Evolutionary conservation across 768 basidiomycete genomes (phyloP), one percentile per base, ranked within the genome.

Genomic region (Lactarius psammicola): DNA sequence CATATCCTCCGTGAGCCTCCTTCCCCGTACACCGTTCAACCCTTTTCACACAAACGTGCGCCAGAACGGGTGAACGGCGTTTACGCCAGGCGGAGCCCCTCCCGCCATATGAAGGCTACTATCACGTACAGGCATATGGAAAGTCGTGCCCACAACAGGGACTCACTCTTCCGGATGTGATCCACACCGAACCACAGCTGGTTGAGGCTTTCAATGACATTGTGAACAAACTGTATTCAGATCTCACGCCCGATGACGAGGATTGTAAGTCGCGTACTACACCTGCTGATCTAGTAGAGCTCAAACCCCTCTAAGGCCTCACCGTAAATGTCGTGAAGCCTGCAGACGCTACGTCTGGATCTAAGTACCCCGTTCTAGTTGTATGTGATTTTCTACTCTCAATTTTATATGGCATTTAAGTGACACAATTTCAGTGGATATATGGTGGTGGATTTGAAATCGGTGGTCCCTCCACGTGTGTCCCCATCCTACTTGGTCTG

Each of bases 51-150:
- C 11, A 46, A 11, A 15, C 46, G 31, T 34, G 34, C 36, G 17
- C 30, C 46, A 80, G 78, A 18, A 71, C 73, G 1, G 73, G 74
- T n/a, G 69, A 78, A 10, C 71, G 74, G 2, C 80, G 81, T 2
- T 80, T 81, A 61, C 74, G 71, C 33, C 71, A 63, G 17, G 78
- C 81, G 4, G 57, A 70, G 34, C 49, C 71, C 18, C 40, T 46
- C 26, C 26, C 23, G 0, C 67, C 66, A 5, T 71, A 72, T 44
- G 49, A 46, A 7, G 74, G 71, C 13, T 26, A 10, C 3, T 63
- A 73, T 26, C 38, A 59, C 26, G 71, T 60, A 5, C 70, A 62
- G 34, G 30, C 54, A 3, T 75, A 62, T 59, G 74, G 74, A 0
- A 40, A 51, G 30, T 69, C 74, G 9, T 75, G 74, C 61, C 74